Evolutionary conservation across 1,284 basidiomycete genomes (phyloP).

Genomic region (Ustilago crameri): DNA sequence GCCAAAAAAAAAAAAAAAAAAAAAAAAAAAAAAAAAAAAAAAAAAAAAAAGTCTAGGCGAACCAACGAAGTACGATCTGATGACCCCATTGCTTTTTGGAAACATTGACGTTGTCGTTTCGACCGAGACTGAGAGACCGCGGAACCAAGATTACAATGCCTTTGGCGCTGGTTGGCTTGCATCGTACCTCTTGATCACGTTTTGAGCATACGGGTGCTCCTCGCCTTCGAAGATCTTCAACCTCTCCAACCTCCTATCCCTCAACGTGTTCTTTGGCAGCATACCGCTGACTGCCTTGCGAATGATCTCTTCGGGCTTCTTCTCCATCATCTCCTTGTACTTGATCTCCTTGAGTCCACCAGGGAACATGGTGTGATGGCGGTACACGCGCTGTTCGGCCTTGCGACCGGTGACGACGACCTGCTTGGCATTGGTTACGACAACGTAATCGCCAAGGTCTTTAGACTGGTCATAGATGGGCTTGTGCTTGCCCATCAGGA

Average conservation of each 20-base stretch:
- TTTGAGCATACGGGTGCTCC: constrained; percentile 62
- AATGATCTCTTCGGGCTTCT: constrained; percentile 81
- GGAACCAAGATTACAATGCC: too few relatives aligned
- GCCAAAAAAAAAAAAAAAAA: too few relatives aligned
- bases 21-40: too few relatives aligned
- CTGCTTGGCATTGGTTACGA: constrained; percentile 88
- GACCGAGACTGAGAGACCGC: too few relatives aligned
- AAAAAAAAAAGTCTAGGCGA: neutral
- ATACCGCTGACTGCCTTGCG: constrained; percentile 67
- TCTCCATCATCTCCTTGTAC: constrained; percentile 69
- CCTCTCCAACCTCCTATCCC: constrained; percentile 64
- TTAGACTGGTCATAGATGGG: constrained; percentile 87
- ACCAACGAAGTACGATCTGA: too few relatives aligned
- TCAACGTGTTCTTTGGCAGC: constrained; percentile 67
- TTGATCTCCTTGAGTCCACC: constrained; percentile 81
- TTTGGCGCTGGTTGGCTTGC: constrained; percentile 14
- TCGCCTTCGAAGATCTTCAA: constrained; percentile 64
- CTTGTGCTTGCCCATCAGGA: constrained; percentile 99
- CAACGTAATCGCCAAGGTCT: constrained; percentile 84
- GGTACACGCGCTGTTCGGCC: constrained; percentile 85
- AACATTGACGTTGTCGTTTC: neutral
- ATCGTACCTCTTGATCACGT: constrained; percentile 41
- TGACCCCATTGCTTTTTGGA: constrained; percentile 9
- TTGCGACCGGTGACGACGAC: constrained; percentile 91
- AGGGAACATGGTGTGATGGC: constrained; percentile 90